Evolutionary conservation across 257 asterid species (phyloP), one percentile per base, ranked within the genome.

Genomic region (Perilla frutescens): DNA sequence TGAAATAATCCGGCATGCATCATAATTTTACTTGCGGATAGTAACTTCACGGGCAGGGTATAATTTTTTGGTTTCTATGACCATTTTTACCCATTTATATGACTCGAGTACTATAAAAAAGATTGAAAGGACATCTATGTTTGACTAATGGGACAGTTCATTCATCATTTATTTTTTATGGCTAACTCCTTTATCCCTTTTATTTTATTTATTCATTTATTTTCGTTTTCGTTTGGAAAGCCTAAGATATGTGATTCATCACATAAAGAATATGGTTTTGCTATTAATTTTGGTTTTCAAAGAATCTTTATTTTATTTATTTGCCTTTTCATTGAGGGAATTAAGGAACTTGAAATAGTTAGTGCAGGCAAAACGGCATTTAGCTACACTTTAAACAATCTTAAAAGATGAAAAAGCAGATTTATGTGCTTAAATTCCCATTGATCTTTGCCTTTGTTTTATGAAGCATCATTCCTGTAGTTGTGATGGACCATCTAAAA

Each of bases 291-390:
- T 32, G 39, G 8, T 26, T 9, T 61, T 61, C 26, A 20, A 20
- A 20, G 26, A 31, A 14, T 41, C 14, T 2, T 13, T n/a, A 9
- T 36, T 10, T 59, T 29, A 1, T 8, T 6, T 6, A 10, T 20
- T 75, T 32, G 44, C 5, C 9, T 69, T 58, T 44, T 41, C 2
- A 62, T 6, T 4, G 54, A 40, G 58, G 73, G 65, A 20, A 72
- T 59, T 37, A 61, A 32, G 71, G 76, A 69, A 13, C 1, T 71
- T 66, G 70, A 62, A 76, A 14, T 66, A 53, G 50, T 48, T 57
- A 71, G 81, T 79, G 82, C 75, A 81, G 62, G 70, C 73, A 80
- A 71, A 70, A 78, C 77, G 65, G 80, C 44, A 70, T 68, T 58
- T 29, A 50, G 44, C 50, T 55, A 41, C 10, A 43, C 20, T 11